Conservation (phyloP, 257 asterid species). For the Solanum bulbocastanum region DNA sequence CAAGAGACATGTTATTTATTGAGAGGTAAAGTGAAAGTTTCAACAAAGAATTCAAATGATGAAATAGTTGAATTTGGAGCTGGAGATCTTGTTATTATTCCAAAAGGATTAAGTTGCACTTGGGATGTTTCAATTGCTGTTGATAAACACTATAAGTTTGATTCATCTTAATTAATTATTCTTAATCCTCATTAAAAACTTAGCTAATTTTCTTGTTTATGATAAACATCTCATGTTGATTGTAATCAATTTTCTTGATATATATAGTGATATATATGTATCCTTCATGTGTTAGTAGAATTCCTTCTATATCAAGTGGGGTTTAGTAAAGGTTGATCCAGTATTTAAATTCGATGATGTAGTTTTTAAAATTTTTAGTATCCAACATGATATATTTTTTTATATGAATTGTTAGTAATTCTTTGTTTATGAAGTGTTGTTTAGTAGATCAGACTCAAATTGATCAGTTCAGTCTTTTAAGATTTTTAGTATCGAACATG, state of each 20-base stretch:
- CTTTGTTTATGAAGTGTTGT: neutral
- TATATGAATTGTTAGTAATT: neutral
- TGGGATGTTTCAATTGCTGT: constrained; percentile 86
- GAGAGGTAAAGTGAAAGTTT: constrained; percentile 75
- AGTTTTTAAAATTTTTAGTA: neutral
- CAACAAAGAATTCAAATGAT: constrained; percentile 43
- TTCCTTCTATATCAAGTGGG: neutral
- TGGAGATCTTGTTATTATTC: constrained; percentile 75
- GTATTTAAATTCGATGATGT: neutral
- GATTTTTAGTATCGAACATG: neutral
- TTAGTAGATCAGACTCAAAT: neutral
- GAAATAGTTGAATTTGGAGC: constrained; percentile 73
- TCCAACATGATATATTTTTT: neutral
- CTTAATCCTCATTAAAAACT: neutral
- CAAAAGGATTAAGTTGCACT: constrained; percentile 82
- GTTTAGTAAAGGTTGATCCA: neutral
- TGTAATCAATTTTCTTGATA: neutral
- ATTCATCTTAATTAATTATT: constrained; percentile 3
- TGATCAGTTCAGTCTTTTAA: neutral
- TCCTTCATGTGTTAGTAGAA: neutral
- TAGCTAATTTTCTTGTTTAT: neutral
- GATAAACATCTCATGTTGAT: neutral
- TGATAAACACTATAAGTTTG: constrained; percentile 89
- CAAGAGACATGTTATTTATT: constrained; percentile 70
- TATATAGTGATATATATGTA: neutral